These are phyloP conservation scores for Yarrowia deformans DNA, from an alignment of 805 yeast species.

Conservation along the genomic window DNA sequence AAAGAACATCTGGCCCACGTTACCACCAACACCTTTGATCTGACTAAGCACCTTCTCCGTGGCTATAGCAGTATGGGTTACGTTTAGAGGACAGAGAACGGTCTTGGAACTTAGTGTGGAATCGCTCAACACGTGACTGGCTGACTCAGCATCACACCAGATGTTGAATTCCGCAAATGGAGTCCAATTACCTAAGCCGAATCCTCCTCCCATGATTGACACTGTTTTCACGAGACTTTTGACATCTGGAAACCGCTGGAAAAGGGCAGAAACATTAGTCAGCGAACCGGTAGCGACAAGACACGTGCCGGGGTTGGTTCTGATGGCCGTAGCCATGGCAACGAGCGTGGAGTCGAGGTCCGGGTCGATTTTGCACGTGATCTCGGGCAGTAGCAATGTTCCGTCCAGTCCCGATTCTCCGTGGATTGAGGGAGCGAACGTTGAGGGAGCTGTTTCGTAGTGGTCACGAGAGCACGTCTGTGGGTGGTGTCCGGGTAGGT, in stretches of 20 bases:
- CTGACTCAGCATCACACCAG: constrained; percentile 78
- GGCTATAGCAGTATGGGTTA: constrained; percentile 72
- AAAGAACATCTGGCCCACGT: constrained; percentile 53
- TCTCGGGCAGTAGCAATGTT: constrained; percentile 63
- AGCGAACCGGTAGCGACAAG: constrained; percentile 79
- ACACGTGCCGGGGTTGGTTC: constrained; percentile 59
- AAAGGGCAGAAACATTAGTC: constrained; percentile 71
- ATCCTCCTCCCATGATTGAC: constrained; percentile 80
- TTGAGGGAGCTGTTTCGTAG: constrained; percentile 62
- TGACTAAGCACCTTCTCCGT: constrained; percentile 53
- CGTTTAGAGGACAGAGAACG: constrained; percentile 68
- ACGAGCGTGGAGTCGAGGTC: constrained; percentile 53
- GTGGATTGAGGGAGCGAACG: constrained; percentile 69
- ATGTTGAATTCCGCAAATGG: constrained; percentile 76
- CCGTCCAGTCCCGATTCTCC: constrained; percentile 83
- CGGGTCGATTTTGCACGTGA: constrained; percentile 51
- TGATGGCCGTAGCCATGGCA: constrained; percentile 55
- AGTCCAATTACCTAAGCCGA: constrained; percentile 57
- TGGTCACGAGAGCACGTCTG: constrained; percentile 44
- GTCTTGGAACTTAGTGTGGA: constrained; percentile 57
- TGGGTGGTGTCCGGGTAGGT: not conserved
- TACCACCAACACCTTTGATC: constrained; percentile 50
- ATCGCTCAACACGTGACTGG: constrained; percentile 62
- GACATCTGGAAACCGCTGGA: constrained; percentile 62
- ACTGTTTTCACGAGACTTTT: constrained; percentile 59